Conservation (phyloP, 2,329 filamentous ascomycete species). For the Dothidotthia symphoricarpi region DNA sequence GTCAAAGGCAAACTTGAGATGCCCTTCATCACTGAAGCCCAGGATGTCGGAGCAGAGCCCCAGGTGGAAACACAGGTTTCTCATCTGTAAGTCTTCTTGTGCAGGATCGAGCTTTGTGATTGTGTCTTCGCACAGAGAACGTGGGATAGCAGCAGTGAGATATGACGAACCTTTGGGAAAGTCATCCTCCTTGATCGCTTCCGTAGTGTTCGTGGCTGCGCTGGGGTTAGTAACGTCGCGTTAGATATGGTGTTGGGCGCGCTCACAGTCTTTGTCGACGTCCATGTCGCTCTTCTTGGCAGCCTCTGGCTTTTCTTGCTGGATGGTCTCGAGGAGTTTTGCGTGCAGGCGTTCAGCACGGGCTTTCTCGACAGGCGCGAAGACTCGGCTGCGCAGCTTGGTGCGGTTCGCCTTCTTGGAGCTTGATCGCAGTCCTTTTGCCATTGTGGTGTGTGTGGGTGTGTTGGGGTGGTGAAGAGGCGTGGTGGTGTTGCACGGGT, state of each 20-base stretch:
- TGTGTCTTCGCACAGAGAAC: slow-evolving; percentile 20
- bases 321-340: slow-evolving; percentile 77
- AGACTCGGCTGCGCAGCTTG: slow-evolving; percentile 75
- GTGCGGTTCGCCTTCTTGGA: slow-evolving; percentile 79
- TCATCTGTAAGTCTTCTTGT: slow-evolving; percentile 22
- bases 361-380: slow-evolving; percentile 76
- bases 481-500: slow-evolving; percentile 4
- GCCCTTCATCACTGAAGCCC: slow-evolving; percentile 38
- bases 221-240: slow-evolving; percentile 2
- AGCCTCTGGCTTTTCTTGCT: slow-evolving; percentile 65
- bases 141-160: slow-evolving; percentile 31
- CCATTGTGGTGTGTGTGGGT: slow-evolving; percentile 60
- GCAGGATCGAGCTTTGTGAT: slow-evolving; percentile 7
- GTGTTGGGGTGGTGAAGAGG: slow-evolving; percentile 7
- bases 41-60: slow-evolving; percentile 42
- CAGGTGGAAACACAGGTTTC: slow-evolving; percentile 40
- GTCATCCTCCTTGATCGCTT: slow-evolving; percentile 26
- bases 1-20: slow-evolving; percentile 41
- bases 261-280: slow-evolving; percentile 44
- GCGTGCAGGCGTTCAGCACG: slow-evolving; percentile 80
- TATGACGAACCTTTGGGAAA: slow-evolving; percentile 35
- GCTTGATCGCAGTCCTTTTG: slow-evolving; percentile 80
- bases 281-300: slow-evolving; percentile 47
- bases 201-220: slow-evolving; percentile 10
- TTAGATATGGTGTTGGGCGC: neutral